Evolutionary conservation across 106 monocot species (phyloP).

Genomic region (Amphibolis antarctica): DNA sequence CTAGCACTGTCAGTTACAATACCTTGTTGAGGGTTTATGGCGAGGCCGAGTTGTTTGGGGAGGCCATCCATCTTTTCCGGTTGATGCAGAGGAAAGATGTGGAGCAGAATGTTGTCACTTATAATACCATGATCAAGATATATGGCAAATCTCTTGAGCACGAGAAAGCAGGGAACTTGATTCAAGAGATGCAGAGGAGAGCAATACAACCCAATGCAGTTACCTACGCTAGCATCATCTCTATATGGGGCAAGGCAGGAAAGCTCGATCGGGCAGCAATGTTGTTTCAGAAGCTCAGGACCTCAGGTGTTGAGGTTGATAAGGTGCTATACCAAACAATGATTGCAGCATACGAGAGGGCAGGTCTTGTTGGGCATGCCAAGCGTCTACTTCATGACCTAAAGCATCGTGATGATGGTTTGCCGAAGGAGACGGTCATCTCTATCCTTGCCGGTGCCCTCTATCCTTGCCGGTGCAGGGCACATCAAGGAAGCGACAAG

Average conservation of each 20-base stretch:
- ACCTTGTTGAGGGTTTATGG: conserved; percentile 91
- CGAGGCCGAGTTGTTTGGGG: conserved; percentile 73
- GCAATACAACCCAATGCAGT: conserved; percentile 65
- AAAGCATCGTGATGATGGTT: conserved; percentile 22
- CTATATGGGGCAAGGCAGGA: conserved; percentile 82
- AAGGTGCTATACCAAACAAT: conserved; percentile 87
- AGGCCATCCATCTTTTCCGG: conserved; percentile 82
- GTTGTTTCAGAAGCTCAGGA: conserved; percentile 76
- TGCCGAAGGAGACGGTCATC: not conserved
- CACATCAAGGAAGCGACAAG: conserved; percentile 73
- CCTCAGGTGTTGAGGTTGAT: conserved; percentile 45
- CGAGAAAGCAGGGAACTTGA: conserved; percentile 74
- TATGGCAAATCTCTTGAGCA: conserved; percentile 94
- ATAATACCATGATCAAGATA: conserved; percentile 88
- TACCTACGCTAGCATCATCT: conserved; percentile 85
- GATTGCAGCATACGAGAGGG: conserved; percentile 67
- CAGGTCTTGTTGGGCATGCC: conserved; percentile 65
- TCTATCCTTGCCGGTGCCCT: conserved; percentile 36
- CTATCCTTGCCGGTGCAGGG: conserved; percentile 60
- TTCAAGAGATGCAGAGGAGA: conserved; percentile 62
- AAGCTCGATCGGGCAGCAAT: conserved; percentile 67
- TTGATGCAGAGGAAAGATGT: conserved; percentile 70
- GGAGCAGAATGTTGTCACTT: conserved; percentile 79
- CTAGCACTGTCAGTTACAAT: conserved; percentile 71
- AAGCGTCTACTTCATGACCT: conserved; percentile 75